A percentile compares a stretch with the other conserved stretches of the same genome.
phyloP scores from a whole-genome alignment of 1,284 basidiomycete species.

The Phylloboletellus chloephorus region DNA sequence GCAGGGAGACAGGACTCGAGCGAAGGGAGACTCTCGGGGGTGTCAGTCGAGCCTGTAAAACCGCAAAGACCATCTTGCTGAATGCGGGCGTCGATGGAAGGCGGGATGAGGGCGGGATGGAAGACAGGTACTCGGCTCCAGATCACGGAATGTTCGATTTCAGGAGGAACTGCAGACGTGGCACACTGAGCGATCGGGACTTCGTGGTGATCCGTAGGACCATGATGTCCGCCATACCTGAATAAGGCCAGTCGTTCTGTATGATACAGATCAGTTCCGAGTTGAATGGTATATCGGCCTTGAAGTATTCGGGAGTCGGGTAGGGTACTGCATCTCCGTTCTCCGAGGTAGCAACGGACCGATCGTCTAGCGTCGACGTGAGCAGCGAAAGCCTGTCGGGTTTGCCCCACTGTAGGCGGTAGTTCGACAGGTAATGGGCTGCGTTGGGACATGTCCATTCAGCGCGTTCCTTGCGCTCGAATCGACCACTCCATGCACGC shows the following conservation, averaged over 20 bases:
- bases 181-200: conserved; percentile 1
- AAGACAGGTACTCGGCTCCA: conserved; percentile 72
- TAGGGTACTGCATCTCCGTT: conserved; percentile 12
- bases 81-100: conserved; percentile 46
- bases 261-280: conserved; percentile 62
- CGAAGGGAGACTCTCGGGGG: conserved; percentile 54
- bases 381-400: conserved; percentile 56
- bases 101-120: conserved; percentile 46
- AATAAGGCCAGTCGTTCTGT: conserved; percentile 82
- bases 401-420: conserved; percentile 70
- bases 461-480: not conserved
- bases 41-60: conserved; percentile 74
- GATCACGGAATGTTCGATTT: conserved; percentile 69
- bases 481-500: conserved; percentile 18
- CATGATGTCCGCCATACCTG: conserved; percentile 38
- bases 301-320: conserved; percentile 53
- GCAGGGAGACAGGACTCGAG: conserved; percentile 54
- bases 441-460: conserved; percentile 2
- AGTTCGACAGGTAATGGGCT: conserved; percentile 63
- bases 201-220: not conserved
- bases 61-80: conserved; percentile 67
- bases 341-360: conserved; percentile 2
- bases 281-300: conserved; percentile 45
- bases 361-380: conserved; percentile 37
- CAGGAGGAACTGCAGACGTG: conserved; percentile 52